A percentile compares a stretch with the other conserved stretches of the same genome.
Evolutionary conservation across 2,329 filamentous ascomycete species (phyloP).

Genomic region (Macrophomina pseudophaseolina): DNA sequence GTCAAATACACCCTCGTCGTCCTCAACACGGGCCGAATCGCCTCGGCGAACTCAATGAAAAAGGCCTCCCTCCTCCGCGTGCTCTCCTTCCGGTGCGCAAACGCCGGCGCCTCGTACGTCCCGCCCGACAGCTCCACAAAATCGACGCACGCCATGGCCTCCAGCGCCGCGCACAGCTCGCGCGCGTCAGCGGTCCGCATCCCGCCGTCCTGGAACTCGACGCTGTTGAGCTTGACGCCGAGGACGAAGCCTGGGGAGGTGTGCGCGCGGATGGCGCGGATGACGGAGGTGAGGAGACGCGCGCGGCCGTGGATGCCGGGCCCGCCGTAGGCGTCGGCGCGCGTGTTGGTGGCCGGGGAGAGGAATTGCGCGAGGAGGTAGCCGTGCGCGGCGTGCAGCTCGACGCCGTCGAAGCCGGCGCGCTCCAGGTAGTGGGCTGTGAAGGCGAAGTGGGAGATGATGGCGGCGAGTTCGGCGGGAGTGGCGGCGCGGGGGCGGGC

Average conservation of each 20-base stretch:
- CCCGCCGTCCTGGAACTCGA: constrained; percentile 45
- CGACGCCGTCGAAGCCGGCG: constrained; percentile 56
- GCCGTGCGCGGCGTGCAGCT: constrained; percentile 46
- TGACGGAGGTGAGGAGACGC: constrained; percentile 52
- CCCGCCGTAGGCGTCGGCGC: constrained; percentile 46
- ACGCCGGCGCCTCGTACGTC: constrained; percentile 34
- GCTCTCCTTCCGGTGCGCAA: constrained; percentile 51
- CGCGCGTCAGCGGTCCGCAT: constrained; percentile 53
- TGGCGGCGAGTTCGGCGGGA: constrained; percentile 54
- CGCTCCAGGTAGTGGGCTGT: constrained; percentile 61
- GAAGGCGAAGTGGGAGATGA: constrained; percentile 66
- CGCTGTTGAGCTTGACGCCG: constrained; percentile 58
- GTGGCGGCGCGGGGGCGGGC: constrained; percentile 53
- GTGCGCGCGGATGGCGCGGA: constrained; percentile 47
- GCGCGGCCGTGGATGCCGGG: constrained; percentile 48
- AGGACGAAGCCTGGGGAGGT: constrained; percentile 51
- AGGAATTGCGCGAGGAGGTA: constrained; percentile 46
- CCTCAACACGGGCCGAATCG: constrained; percentile 52
- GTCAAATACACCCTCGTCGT: constrained; percentile 64
- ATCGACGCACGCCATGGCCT: constrained; percentile 63
- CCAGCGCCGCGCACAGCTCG: constrained; percentile 53
- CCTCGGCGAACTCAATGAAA: constrained; percentile 68
- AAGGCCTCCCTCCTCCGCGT: constrained; percentile 67
- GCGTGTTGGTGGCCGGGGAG: constrained; percentile 38
- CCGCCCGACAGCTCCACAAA: constrained; percentile 73